Conservation (phyloP, 106 monocot species). For the Platanthera zijinensis region DNA sequence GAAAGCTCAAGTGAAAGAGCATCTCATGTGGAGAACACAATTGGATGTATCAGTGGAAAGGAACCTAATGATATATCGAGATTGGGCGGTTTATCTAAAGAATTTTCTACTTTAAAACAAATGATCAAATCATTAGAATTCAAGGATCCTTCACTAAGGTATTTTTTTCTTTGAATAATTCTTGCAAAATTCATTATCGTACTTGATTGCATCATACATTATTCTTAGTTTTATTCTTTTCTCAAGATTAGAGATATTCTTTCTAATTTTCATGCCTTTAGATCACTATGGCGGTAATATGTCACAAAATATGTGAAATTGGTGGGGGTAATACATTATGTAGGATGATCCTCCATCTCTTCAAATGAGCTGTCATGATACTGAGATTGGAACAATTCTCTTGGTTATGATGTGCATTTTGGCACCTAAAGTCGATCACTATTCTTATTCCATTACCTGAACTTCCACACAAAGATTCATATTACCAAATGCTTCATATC, state of each 20-base stretch:
- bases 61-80: conserved; percentile 19
- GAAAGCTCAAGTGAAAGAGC: not conserved
- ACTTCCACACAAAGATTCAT: not conserved
- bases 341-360: not conserved
- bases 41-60: conserved; percentile 9
- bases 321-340: not conserved
- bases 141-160: conserved; percentile 44
- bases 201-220: not conserved
- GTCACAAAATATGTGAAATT: not conserved
- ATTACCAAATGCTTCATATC: not conserved
- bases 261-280: not conserved
- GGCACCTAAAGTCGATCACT: not conserved
- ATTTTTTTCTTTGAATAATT: not conserved
- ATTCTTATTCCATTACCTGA: not conserved
- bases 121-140: conserved; percentile 56
- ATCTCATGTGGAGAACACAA: not conserved
- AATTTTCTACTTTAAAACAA: conserved; percentile 61
- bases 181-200: not conserved
- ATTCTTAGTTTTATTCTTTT: not conserved
- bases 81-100: conserved; percentile 84
- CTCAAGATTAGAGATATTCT: not conserved
- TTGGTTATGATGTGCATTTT: not conserved
- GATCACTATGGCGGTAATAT: not conserved
- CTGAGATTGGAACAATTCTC: not conserved
- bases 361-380: not conserved